A percentile compares a stretch with the other conserved stretches of the same genome.
Conservation (phyloP, 2,329 filamentous ascomycete genomes). For the Aspergillus sp. region DNA sequence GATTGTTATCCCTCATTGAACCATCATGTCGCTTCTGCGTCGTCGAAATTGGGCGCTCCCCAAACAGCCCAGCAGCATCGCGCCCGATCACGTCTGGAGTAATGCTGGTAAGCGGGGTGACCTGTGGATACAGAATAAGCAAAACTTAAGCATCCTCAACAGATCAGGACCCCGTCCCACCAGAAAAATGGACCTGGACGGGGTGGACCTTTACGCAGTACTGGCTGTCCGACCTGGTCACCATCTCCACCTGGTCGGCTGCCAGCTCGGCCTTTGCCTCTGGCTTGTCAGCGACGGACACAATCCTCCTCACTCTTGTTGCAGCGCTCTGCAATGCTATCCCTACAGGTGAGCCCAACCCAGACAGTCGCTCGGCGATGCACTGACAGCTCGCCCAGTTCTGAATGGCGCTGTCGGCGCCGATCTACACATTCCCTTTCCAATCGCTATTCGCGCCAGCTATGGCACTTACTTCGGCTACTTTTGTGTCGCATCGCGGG, state of each 20-base stretch:
- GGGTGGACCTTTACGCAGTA: conserved; percentile 9
- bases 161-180: conserved; percentile 10
- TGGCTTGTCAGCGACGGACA: conserved; percentile 3
- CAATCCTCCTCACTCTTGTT: not conserved
- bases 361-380: not conserved
- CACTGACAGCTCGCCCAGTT: not conserved
- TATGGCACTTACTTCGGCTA: conserved; percentile 8
- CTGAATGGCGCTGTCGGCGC: conserved; percentile 6
- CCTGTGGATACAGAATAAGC: not conserved
- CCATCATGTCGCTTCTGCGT: conserved; percentile 1
- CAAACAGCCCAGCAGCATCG: conserved; percentile 11
- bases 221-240: conserved; percentile 6
- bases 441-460: conserved; percentile 6
- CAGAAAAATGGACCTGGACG: conserved; percentile 11
- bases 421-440: conserved; percentile 4
- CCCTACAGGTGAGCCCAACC: not conserved
- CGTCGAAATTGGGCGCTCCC: conserved; percentile 3
- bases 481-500: conserved; percentile 5
- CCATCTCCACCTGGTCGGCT: conserved; percentile 7
- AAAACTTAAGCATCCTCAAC: not conserved
- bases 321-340: conserved; percentile 9
- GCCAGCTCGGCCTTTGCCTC: conserved; percentile 8
- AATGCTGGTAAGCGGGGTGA: conserved; percentile 2
- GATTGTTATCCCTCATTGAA: not conserved
- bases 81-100: conserved; percentile 9